phyloP scores from a whole-genome alignment of 495 filamentous ascomycete genomes.

The Cercophora newfieldiana region DNA sequence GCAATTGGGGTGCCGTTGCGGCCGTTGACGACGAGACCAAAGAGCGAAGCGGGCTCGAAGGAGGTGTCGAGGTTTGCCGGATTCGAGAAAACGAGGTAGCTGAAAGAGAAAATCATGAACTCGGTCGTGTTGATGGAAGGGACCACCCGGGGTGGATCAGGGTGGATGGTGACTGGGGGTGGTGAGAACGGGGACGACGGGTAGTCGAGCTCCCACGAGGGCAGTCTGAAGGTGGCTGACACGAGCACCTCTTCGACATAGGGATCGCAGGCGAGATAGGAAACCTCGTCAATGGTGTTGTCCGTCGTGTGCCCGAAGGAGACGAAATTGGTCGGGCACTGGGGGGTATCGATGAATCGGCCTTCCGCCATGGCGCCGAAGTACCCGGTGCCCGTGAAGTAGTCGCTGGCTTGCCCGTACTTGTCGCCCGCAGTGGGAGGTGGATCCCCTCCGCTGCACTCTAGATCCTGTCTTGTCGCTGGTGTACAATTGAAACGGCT shows the following conservation, averaged over 20 bases:
- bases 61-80: background rate
- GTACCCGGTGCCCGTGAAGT: background rate
- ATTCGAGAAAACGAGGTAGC: background rate
- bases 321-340: background rate
- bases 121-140: background rate
- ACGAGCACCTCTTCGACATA: background rate
- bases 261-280: background rate
- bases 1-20: background rate
- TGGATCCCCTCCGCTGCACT: background rate
- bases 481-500: background rate
- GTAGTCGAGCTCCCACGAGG: background rate
- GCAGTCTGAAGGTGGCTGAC: background rate
- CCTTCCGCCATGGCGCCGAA: background rate
- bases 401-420: background rate
- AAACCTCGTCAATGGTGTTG: background rate
- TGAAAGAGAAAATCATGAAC: background rate
- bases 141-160: background rate
- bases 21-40: background rate
- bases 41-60: background rate
- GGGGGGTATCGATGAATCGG: background rate
- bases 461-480: background rate
- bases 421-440: background rate
- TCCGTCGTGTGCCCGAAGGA: background rate
- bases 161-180: background rate
- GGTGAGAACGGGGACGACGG: background rate